Conservation (phyloP, 306 rosid genomes). For the Rosa persica region DNA sequence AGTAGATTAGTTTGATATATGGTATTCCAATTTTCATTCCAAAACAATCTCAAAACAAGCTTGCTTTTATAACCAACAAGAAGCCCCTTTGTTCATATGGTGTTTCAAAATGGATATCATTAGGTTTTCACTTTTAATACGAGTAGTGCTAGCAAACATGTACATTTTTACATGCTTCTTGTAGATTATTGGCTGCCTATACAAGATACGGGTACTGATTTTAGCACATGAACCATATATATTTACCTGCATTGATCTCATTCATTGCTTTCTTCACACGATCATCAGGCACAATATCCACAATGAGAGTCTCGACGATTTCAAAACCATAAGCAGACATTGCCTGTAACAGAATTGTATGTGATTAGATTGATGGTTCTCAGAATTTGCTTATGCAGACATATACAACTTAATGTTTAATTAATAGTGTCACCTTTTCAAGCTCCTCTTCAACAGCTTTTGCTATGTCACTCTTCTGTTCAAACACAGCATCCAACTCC, state of each 20-base stretch:
- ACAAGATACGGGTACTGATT: background rate
- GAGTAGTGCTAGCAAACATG: background rate
- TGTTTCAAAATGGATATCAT: background rate
- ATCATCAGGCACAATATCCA: conserved; percentile 61
- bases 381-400: background rate
- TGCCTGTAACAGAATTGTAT: conserved; percentile 38
- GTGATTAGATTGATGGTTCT: background rate
- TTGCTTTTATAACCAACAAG: background rate
- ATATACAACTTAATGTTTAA: background rate
- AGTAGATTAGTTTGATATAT: background rate
- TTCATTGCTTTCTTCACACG: conserved; percentile 73
- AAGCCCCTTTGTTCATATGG: background rate
- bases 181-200: background rate
- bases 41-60: background rate
- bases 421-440: conserved; percentile 43
- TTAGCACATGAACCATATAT: background rate
- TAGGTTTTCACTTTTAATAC: background rate
- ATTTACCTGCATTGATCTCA: conserved; percentile 65
- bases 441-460: conserved; percentile 69
- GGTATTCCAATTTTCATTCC: background rate
- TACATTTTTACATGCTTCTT: background rate
- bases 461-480: conserved; percentile 70
- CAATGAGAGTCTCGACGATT: conserved; percentile 70
- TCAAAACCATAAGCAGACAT: conserved; percentile 66
- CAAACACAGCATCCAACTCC: conserved; percentile 69